Evolutionary conservation across 2,329 filamentous ascomycete species (phyloP).

Genomic region (Thielaviopsis euricoi): DNA sequence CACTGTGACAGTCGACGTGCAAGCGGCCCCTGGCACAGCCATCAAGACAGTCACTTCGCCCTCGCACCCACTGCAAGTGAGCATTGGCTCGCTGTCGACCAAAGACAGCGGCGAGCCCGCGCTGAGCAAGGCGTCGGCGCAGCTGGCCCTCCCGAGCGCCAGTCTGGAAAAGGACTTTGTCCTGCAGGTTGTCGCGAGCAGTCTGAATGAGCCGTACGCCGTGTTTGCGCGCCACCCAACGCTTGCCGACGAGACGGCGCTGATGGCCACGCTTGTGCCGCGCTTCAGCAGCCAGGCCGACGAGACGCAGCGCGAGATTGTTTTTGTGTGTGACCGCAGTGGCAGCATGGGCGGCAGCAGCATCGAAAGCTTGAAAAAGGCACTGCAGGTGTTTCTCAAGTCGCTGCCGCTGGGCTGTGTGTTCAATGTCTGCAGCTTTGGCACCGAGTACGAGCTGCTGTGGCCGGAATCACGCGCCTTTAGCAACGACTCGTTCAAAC

Average conservation of each 20-base stretch:
- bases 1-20: conserved; percentile 20
- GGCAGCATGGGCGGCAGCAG: conserved; percentile 41
- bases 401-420: conserved; percentile 45
- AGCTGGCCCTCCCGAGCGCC: conserved; percentile 39
- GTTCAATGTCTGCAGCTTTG: conserved; percentile 59
- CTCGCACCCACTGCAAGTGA: conserved; percentile 49
- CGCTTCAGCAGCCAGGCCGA: conserved; percentile 41
- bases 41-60: conserved; percentile 50
- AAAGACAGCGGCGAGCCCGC: background rate
- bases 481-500: conserved; percentile 24
- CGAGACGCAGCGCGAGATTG: conserved; percentile 39
- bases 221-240: conserved; percentile 49
- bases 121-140: conserved; percentile 21
- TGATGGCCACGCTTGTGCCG: conserved; percentile 57
- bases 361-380: conserved; percentile 36
- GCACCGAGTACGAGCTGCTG: conserved; percentile 28
- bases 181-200: conserved; percentile 44
- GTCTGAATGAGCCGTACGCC: conserved; percentile 43
- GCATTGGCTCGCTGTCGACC: conserved; percentile 39
- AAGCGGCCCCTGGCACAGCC: conserved; percentile 34
- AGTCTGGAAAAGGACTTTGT: conserved; percentile 53
- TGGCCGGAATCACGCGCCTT: conserved; percentile 31
- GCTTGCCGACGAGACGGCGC: conserved; percentile 41
- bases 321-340: conserved; percentile 58
- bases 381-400: conserved; percentile 47